Percentiles rank a stretch among this genome's conserved stretches.
Conservation (phyloP, 2,329 filamentous ascomycete genomes). For the Scortechinia acanthostroma region DNA sequence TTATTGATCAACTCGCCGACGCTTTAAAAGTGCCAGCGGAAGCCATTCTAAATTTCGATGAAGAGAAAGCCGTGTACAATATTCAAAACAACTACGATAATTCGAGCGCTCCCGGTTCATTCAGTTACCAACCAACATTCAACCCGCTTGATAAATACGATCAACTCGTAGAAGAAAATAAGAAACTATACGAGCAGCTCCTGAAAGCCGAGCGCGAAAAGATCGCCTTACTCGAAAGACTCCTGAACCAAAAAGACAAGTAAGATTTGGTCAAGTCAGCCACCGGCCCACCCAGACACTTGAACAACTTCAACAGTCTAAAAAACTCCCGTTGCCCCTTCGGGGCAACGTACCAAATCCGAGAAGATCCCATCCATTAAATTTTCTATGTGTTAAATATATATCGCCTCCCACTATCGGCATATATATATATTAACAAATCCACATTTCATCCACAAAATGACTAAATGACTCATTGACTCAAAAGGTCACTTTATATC, state of each 20-base stretch:
- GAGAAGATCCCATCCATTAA: background rate
- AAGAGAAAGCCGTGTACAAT: background rate
- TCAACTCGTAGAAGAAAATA: too few species aligned
- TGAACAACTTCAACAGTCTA: background rate
- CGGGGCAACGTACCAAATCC: background rate
- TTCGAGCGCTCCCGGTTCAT: background rate
- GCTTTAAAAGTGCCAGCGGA: background rate
- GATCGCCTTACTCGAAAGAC: background rate
- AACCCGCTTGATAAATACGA: background rate
- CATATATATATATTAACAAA: background rate
- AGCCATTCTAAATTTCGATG: background rate
- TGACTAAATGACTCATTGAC: too few species aligned
- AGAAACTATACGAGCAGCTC: background rate
- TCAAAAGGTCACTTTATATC: too few species aligned
- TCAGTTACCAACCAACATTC: background rate
- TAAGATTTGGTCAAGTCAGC: background rate
- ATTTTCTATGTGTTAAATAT: background rate
- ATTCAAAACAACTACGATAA: background rate
- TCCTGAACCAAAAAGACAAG: background rate
- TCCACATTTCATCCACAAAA: too few species aligned
- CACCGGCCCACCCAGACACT: background rate
- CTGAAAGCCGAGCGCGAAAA: conserved; percentile 1
- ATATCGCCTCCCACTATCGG: background rate
- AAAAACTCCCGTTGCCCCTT: too few species aligned
- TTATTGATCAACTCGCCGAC: background rate